Conservation (phyloP, 140 eudicot species). For the Bidens hawaiensis region DNA sequence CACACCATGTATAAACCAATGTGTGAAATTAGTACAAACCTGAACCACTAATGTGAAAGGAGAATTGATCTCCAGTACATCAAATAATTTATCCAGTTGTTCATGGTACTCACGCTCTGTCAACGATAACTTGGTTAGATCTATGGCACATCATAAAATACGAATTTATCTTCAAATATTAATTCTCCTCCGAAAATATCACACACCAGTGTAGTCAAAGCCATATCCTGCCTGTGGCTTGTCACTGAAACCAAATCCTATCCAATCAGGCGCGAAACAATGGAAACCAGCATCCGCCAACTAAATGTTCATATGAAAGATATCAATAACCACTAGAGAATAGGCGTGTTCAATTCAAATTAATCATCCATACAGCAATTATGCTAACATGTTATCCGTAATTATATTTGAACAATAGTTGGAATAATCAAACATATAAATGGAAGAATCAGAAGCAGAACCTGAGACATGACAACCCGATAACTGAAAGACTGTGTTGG, state of each 20-base stretch:
- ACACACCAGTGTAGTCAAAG: constrained; percentile 88
- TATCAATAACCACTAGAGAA: background rate
- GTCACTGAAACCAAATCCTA: constrained; percentile 98
- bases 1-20: constrained; percentile 1
- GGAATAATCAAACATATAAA: background rate
- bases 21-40: constrained; percentile 48
- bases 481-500: constrained; percentile 97
- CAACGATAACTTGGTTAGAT: constrained; percentile 18
- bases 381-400: background rate
- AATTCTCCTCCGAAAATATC: background rate
- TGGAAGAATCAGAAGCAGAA: constrained; percentile 19
- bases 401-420: background rate
- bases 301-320: constrained; percentile 30
- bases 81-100: constrained; percentile 84
- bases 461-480: constrained; percentile 98
- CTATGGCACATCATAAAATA: background rate
- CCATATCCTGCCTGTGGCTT: constrained; percentile 94
- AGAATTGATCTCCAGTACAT: constrained; percentile 53
- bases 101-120: constrained; percentile 95
- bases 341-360: background rate
- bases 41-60: constrained; percentile 85
- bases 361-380: background rate
- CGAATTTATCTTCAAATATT: background rate
- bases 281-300: constrained; percentile 87
- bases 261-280: constrained; percentile 97